phyloP scores from a whole-genome alignment of 208 protist genomes.

The Trypanosoma cruzi region DNA sequence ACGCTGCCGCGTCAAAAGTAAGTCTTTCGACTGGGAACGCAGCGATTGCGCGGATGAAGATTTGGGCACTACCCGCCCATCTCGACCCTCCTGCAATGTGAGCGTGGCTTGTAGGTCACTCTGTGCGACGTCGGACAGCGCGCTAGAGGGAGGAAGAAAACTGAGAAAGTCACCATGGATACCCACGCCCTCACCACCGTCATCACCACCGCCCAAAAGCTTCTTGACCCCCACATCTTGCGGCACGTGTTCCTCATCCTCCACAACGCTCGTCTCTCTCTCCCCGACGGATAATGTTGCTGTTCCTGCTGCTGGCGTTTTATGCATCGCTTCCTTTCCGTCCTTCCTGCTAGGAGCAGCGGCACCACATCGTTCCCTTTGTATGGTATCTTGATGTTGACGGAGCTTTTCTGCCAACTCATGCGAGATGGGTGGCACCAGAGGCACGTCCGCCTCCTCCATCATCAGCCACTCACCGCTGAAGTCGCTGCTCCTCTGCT shows the following conservation, averaged over 20 bases:
- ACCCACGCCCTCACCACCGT: conserved; percentile 27
- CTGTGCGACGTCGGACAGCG: conserved; percentile 14
- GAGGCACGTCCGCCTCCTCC: conserved; percentile 37
- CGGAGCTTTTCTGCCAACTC: conserved; percentile 52
- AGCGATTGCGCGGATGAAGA: not conserved
- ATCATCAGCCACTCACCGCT: conserved; percentile 70
- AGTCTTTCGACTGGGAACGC: not conserved
- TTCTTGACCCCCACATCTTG: conserved; percentile 26
- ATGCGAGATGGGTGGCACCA: conserved; percentile 29
- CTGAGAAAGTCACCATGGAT: conserved; percentile 60
- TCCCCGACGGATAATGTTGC: no score
- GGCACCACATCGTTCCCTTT: conserved; percentile 4
- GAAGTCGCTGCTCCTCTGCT: conserved; percentile 65
- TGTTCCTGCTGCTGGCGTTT: no score
- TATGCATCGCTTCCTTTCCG: no score
- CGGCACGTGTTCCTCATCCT: conserved; percentile 40
- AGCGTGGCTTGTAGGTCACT: conserved; percentile 50
- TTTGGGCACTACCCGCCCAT: not conserved
- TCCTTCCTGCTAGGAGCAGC: no score
- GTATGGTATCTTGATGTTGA: conserved; percentile 36
- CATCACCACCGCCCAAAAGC: not conserved
- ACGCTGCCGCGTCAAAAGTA: conserved; percentile 3
- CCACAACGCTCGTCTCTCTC: no score
- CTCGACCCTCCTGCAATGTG: not conserved
- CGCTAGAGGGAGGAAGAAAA: conserved; percentile 29